Percentiles rank a stretch among this genome's conserved stretches.
These are phyloP conservation scores for Dactylellina leptospora DNA, from an alignment of 2,329 filamentous ascomycete species.

Conservation along the genomic window DNA sequence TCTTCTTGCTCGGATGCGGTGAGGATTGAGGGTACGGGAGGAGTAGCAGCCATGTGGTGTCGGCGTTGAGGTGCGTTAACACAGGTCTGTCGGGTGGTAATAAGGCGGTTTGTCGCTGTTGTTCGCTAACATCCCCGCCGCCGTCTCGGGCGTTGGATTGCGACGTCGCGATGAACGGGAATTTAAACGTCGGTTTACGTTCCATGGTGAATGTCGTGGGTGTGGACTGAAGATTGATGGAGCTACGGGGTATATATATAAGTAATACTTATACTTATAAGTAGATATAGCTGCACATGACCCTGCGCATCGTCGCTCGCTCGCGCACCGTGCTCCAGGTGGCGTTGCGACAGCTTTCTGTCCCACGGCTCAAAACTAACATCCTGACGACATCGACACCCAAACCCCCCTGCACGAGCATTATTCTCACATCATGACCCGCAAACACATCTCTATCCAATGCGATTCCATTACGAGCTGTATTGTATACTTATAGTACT, in stretches of 20 bases:
- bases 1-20: slow-evolving; percentile 62
- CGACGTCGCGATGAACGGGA: slow-evolving; percentile 18
- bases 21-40: slow-evolving; percentile 66
- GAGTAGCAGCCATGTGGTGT: slow-evolving; percentile 74
- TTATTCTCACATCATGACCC: background rate
- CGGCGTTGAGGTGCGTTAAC: slow-evolving; percentile 72
- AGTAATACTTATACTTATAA: background rate
- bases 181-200: slow-evolving; percentile 6
- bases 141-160: background rate
- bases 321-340: background rate
- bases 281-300: slow-evolving; percentile 9
- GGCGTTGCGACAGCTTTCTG: background rate
- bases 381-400: slow-evolving; percentile 24
- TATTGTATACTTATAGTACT: no score
- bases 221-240: background rate
- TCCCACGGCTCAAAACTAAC: slow-evolving; percentile 11
- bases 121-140: slow-evolving; percentile 53
- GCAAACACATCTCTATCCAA: background rate
- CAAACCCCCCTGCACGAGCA: background rate
- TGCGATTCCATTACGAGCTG: no score
- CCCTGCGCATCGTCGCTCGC: background rate
- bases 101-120: no score
- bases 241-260: background rate
- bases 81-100: slow-evolving; percentile 62
- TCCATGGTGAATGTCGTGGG: no score